Base-by-base conservation (phyloP, 345 rosid species). In the Eucalyptus curtisii region DNA sequence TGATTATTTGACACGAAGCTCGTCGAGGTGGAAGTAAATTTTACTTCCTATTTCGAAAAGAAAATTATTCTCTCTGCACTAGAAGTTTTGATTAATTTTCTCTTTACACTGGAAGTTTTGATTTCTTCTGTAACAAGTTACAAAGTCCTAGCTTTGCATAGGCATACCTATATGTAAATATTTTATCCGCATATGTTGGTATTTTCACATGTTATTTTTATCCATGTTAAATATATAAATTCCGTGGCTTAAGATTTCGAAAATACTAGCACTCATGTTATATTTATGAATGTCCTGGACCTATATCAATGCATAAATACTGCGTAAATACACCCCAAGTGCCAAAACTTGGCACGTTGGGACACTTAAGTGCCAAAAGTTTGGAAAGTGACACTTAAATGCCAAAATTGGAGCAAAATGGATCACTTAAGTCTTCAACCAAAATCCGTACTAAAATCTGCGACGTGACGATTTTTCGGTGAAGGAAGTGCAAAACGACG, bases 241-340 rank as follows among this genome's bases (percentile, higher is more conserved):
- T 59, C 13, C 0, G 2, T 27, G 4, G 4, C 68, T 59, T 30
- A 59, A 59, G n/a, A 12, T 30, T 3, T 22, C 0, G 11, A 53
- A 24, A 53, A 53, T 22, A 24, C 25, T 20, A 1, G 59, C 27
- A 53, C 59, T 49, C 17, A 19, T 53, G 5, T 53, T 53, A 53
- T 20, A 7, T 19, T 2, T 53, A 53, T 53, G 25, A 53, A 53
- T 53, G 57, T 19, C 2, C 9, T 53, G 10, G 57, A 53, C 57
- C 25, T 53, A 20, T 53, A 53, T 20, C 57, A 53, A 53, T 19
- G 57, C 57, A 53, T 53, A 20, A 53, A 19, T 20, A 53, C 25
- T 19, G 53, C 53, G n/a, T n/a, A n/a, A n/a, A n/a, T n/a, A n/a
- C n/a, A n/a, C n/a, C n/a, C n/a, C n/a, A n/a, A n/a, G n/a, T n/a